phyloP scores from a whole-genome alignment of 345 rosid species.

The Brassica napus region Da-Ae NC_063445.1:274501-275000 shows the following conservation, averaged over 20 bases:
- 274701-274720: neutral
- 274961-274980: constrained; percentile 82
- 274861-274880: constrained; percentile 39
- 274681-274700: too few species aligned
- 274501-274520: constrained; percentile 98
- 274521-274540: constrained; percentile 91
- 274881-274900: constrained; percentile 8
- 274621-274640: neutral
- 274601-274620: neutral
- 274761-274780: constrained; percentile 4
- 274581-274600: neutral
- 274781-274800: constrained; percentile 71
- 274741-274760: neutral
- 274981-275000: constrained; percentile 86
- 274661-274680: neutral
- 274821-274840: constrained; percentile 98
- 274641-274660: constrained; percentile 1
- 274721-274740: too few species aligned
- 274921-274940: constrained; percentile 76
- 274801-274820: constrained; percentile 89
- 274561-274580: neutral
- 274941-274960: constrained; percentile 92
- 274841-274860: constrained; percentile 98
- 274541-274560: neutral
- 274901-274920: constrained; percentile 14